Evolutionary conservation across 768 basidiomycete genomes (phyloP).

Genomic region (Naganishia kalamii): DNA sequence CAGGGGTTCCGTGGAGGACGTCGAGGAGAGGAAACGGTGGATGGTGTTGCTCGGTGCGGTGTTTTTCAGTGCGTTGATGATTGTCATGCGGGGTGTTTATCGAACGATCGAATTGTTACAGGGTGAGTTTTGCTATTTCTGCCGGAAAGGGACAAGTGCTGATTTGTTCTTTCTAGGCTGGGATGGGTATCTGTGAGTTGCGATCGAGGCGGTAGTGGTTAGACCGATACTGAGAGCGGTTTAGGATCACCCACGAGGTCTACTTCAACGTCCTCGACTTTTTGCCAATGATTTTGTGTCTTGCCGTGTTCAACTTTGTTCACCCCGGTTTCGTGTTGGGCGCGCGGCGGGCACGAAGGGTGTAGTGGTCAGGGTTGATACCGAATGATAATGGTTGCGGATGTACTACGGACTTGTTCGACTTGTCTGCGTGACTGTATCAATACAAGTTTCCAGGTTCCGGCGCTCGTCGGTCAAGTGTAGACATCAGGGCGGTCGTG

Average conservation of each 20-base stretch:
- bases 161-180: neutral
- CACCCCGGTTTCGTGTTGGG: slow-evolving; percentile 34
- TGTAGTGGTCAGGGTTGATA: no score
- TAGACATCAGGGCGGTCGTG: no score
- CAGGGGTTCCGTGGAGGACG: neutral
- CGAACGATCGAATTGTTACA: slow-evolving; percentile 38
- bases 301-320: slow-evolving; percentile 27
- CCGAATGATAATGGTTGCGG: no score
- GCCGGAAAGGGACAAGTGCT: neutral
- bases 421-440: no score
- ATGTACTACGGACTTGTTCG: neutral
- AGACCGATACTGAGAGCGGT: no score
- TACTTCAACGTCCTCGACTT: slow-evolving; percentile 30
- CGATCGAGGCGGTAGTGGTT: neutral
- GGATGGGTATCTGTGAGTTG: slow-evolving; percentile 6
- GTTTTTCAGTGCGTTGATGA: slow-evolving; percentile 33
- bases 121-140: slow-evolving; percentile 19
- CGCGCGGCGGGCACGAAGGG: no score
- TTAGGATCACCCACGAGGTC: slow-evolving; percentile 23
- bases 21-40: slow-evolving; percentile 1
- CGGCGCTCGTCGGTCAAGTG: no score
- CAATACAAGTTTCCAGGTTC: no score
- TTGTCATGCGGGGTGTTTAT: slow-evolving; percentile 36
- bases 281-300: slow-evolving; percentile 35
- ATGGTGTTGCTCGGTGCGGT: slow-evolving; percentile 28